phyloP scores from a whole-genome alignment of 768 basidiomycete species.

The Dentipellis sp. region DNA sequence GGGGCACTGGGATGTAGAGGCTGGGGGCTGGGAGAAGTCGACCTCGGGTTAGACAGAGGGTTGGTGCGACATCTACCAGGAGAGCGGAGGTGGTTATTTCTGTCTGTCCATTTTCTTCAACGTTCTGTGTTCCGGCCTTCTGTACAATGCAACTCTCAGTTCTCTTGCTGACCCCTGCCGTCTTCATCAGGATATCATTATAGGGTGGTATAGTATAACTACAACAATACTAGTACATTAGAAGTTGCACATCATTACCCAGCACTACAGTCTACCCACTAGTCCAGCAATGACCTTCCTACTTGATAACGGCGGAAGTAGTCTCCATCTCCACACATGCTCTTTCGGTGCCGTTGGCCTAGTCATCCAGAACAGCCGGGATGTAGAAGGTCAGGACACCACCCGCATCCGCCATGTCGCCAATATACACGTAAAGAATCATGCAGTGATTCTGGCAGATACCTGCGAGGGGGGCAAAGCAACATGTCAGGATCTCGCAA shows the following conservation, averaged over 20 bases:
- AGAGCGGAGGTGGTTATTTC: not conserved
- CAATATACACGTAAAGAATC: slow-evolving; percentile 86
- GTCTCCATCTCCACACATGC: not conserved
- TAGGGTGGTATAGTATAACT: not conserved
- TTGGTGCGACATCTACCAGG: too few species aligned
- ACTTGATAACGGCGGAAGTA: not conserved
- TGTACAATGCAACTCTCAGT: not conserved
- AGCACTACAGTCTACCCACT: not conserved
- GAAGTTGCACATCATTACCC: not conserved
- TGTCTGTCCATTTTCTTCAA: not conserved
- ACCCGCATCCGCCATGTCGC: slow-evolving; percentile 67
- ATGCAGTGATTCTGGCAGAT: slow-evolving; percentile 77
- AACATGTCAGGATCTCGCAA: too few species aligned
- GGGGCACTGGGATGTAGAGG: too few species aligned
- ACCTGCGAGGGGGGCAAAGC: slow-evolving; percentile 33
- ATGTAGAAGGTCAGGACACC: slow-evolving; percentile 87
- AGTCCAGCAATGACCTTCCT: not conserved
- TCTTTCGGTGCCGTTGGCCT: not conserved
- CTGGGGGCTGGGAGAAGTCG: too few species aligned
- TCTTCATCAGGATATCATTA: not conserved
- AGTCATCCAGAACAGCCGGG: slow-evolving; percentile 64
- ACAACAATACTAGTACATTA: not conserved
- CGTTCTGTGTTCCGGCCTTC: not conserved
- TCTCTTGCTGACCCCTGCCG: not conserved
- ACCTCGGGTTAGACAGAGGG: too few species aligned